These are phyloP conservation scores for Theileria sp. DNA, from an alignment of 169 alveolate species.

Conservation along the genomic window DNA sequence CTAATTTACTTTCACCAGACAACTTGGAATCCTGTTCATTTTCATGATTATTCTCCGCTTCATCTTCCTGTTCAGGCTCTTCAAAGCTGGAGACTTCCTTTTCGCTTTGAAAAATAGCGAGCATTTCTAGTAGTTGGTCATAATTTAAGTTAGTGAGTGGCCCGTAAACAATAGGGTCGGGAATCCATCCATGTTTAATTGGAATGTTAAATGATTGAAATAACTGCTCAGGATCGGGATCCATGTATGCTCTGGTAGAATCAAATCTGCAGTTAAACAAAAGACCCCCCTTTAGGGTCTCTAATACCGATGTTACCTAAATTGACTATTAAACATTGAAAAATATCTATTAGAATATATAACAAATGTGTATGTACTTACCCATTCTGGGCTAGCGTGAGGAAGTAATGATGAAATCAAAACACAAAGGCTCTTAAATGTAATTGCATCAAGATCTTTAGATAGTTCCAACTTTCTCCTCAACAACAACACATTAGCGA, in stretches of 20 bases:
- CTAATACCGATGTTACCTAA: slow-evolving; percentile 31
- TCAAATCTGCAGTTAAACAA: slow-evolving; percentile 17
- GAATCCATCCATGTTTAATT: slow-evolving; percentile 57
- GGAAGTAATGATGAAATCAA: slow-evolving; percentile 15
- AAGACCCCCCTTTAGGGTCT: slow-evolving; percentile 14
- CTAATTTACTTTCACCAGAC: not conserved
- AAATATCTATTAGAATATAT: not conserved
- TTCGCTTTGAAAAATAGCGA: slow-evolving; percentile 17
- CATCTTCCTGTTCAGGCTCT: not conserved
- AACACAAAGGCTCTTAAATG: slow-evolving; percentile 21
- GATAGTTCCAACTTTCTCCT: slow-evolving; percentile 31
- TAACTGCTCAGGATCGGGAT: slow-evolving; percentile 29
- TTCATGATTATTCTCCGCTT: not conserved
- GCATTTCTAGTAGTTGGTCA: slow-evolving; percentile 30
- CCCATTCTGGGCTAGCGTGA: slow-evolving; percentile 51
- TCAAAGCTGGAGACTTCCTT: not conserved
- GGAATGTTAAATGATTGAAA: slow-evolving; percentile 16
- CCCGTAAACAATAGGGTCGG: slow-evolving; percentile 30
- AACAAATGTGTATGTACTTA: not conserved
- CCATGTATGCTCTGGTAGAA: slow-evolving; percentile 15
- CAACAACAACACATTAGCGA: slow-evolving; percentile 46
- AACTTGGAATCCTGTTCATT: not conserved
- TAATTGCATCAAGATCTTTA: not conserved
- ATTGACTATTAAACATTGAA: not conserved
- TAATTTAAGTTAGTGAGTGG: slow-evolving; percentile 22